A percentile compares a stretch with the other conserved stretches of the same genome.
Evolutionary conservation across 2,329 filamentous ascomycete genomes (phyloP).

Genomic region (Aphanocladium album): DNA sequence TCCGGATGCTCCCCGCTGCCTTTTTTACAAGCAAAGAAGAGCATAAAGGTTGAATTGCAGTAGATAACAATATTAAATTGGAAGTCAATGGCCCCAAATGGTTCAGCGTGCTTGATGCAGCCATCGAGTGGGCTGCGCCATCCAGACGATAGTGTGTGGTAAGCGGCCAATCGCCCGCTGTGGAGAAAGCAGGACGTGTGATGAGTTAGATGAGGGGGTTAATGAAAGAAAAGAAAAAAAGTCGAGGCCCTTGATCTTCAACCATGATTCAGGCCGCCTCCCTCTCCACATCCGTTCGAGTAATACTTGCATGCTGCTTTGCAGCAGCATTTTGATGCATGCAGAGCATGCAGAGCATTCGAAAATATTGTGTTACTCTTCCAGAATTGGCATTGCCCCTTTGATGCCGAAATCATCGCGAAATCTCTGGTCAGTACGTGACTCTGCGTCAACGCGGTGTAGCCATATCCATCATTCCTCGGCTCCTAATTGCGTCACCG

Average conservation of each 20-base stretch:
- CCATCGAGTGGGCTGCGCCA: not conserved
- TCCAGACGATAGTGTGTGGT: not conserved
- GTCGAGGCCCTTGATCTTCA: not conserved
- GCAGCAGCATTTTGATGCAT: not conserved
- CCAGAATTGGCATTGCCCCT: too few species aligned
- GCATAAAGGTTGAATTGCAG: too few species aligned
- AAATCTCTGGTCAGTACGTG: not conserved
- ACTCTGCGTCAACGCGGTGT: not conserved
- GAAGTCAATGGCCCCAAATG: not conserved
- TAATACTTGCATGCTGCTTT: not conserved
- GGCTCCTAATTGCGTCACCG: not conserved
- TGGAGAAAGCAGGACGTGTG: not conserved
- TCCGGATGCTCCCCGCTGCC: not conserved
- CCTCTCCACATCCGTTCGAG: not conserved
- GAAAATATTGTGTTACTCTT: slow-evolving; percentile 2
- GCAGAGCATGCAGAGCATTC: not conserved
- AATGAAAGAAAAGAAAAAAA: not conserved
- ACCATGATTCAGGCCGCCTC: not conserved
- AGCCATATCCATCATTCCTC: not conserved
- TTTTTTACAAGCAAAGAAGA: not conserved
- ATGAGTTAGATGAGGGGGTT: not conserved
- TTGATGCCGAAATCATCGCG: not conserved
- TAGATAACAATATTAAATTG: not conserved
- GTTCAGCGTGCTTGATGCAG: not conserved
- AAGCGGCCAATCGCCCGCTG: not conserved